Evolutionary conservation across 345 rosid species (phyloP), one percentile per base, ranked within the genome.

Genomic region (Camelina hispida): DNA sequence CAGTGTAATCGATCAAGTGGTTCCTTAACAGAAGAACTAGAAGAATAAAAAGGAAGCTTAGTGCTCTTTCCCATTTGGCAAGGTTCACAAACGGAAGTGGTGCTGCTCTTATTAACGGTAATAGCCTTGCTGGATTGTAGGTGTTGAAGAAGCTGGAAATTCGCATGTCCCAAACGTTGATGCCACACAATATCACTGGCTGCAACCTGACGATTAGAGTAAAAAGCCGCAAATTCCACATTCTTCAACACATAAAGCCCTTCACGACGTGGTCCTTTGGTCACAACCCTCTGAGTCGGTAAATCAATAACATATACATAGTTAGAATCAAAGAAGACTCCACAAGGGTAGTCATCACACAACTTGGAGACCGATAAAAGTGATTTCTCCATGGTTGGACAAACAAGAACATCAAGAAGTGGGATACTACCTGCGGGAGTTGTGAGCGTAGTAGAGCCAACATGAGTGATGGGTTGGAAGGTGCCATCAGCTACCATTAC

Each of bases 381-480:
- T 0, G 47, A 37, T 1, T 37, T 17, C 0, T 37, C n/a, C 15
- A 60, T 10, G 0, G 5, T 0, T 0, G 30, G 30, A 3, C 47
- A 60, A 0, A 37, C 46, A 9, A 60, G 64, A 0, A 60, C 47
- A 37, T 60, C 64, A 60, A 60, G 16, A 0, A n/a, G n/a, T n/a
- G 30, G 64, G 1, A 60, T 5, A 5, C 16, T 60, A 60, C 47
- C 16, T 37, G 38, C 0, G 1, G 38, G 7, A 1, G 61, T 25
- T 4, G 9, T 30, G 3, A 55, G 37, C 0, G 2, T 2, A 0
- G 61, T 55, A 1, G 61, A 55, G 0, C 60, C 60, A 55, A 55
- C 5, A 14, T 55, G 60, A 0, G 60, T 55, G 4, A 55, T 55
- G 0, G 60, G 37, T 0, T 6, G 10, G 0, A 11, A 6, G 1